Evolutionary conservation across 768 basidiomycete genomes (phyloP), one percentile per base, ranked within the genome.

Genomic region (Antrodiella citrinella): DNA sequence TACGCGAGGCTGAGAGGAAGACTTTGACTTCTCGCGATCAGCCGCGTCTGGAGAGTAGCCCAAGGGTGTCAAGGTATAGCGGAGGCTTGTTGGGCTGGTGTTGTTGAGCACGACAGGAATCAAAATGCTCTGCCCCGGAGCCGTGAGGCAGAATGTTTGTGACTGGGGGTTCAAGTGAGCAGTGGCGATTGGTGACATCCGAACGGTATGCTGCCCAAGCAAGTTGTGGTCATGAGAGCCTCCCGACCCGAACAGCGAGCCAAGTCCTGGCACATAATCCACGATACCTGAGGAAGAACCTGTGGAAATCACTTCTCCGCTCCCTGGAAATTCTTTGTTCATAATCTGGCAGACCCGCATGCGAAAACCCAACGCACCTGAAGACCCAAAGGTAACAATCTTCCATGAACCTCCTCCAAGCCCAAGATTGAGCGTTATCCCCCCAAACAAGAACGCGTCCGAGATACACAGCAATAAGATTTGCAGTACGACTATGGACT

Each of bases 131-230:
- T 74, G 71, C 4, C 69, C 66, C 9, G 74, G 68, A 9, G 72
- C 64, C 1, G 84, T 71, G 18, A 94, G 72, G 59, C 91, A 95
- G 63, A 84, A 93, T 2, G 80, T 81, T 47, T 80, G 72, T 12
- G 68, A 73, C 51, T 84, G 73, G 10, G 90, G 91, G 58, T 95
- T 94, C 41, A 98, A 72, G 19, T 85, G 83, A 3, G 93, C 94
- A 2, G 93, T 96, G 63, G 92, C 91, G 58, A 91, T 91, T 9
- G 93, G 93, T 0, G 91, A 90, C 77, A 94, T 84, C 55, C 86
- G 82, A 47, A 98, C 86, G 0, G 91, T 93, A 61, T 94, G 91
- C 64, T 92, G 85, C 26, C 94, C 94, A 25, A 82, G 76, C 5
- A 90, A 69, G 61, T 89, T 82, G 3, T 69, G 63, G 54, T 87